Evolutionary conservation across 2,329 filamentous ascomycete genomes (phyloP).

Genomic region (Truncatella angustata): DNA sequence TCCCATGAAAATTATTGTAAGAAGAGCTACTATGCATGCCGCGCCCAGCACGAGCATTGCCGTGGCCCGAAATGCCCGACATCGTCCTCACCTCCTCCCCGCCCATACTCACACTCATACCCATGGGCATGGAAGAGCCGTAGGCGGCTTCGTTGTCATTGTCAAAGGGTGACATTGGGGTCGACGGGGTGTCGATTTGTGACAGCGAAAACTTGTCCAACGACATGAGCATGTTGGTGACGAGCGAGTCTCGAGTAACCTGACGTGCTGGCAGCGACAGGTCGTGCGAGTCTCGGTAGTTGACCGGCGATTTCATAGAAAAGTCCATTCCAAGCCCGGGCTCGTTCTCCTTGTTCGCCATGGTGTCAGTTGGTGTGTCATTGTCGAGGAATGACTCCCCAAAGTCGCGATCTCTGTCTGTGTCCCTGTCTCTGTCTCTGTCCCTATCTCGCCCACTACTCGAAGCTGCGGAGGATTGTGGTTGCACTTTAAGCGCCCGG

Average conservation of each 20-base stretch:
- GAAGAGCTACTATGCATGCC: conserved; percentile 16
- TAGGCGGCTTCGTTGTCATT: conserved; percentile 36
- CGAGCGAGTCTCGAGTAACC: conserved; percentile 83
- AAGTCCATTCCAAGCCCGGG: conserved; percentile 25
- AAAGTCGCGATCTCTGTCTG: conserved; percentile 18
- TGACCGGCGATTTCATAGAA: conserved; percentile 23
- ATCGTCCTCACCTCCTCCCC: conserved; percentile 26
- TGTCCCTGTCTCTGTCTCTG: too few relatives aligned
- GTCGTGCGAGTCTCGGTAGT: conserved; percentile 72
- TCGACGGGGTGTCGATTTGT: conserved; percentile 35
- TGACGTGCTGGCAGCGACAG: conserved; percentile 75
- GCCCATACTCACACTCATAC: too few relatives aligned
- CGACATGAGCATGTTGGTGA: conserved; percentile 92
- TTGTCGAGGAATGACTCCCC: conserved; percentile 30
- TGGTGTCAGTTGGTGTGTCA: conserved; percentile 22
- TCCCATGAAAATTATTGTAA: too few relatives aligned
- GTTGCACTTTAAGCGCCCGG: conserved; percentile 29
- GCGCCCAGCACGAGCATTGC: conserved; percentile 18
- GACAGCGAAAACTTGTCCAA: conserved; percentile 76
- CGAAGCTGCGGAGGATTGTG: conserved; percentile 17
- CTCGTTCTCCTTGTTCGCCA: conserved; percentile 27
- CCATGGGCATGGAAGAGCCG: too few relatives aligned
- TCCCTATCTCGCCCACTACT: conserved; percentile 6
- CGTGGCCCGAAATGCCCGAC: conserved; percentile 21
- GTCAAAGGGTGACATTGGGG: conserved; percentile 30